Base-by-base conservation (phyloP, 129 eudicot species). In the Pulicaria dysenterica region DNA sequence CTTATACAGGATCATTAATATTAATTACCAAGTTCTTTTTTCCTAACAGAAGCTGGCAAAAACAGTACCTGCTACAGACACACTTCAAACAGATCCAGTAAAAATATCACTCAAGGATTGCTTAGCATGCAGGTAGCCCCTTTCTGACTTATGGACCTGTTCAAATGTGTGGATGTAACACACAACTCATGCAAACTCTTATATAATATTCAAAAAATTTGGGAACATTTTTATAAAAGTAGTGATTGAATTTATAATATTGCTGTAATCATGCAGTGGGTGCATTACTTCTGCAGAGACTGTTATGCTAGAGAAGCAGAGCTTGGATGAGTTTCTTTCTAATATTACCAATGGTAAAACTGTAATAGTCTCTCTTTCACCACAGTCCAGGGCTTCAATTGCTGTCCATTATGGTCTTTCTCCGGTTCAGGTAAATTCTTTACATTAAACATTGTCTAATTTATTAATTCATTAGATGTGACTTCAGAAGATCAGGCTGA, bases 251-350 rank as follows among this genome's bases (percentile, higher is more conserved):
- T 59, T 66, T 17, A 37, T 75, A 37, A 41, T 41, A 79, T 69
- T 59, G 12, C 17, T 73, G 71, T 77, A 76, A 70, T 59, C 56
- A 9, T 83, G 84, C 99, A 95, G 99, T 80, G 99, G 97, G 40
- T 95, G 99, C 80, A 86, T 95, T 40, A 95, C 97, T 45, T 95
- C 97, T 76, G 99, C 97, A 34, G 99, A 95, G 85, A 95, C 97
- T 0, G 91, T 90, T 64, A 90, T 88, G 99, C 96, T 95, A 56
- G 97, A 95, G 83, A 95, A 95, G 81, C 99, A 90, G 73, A 88
- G 97, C 80, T 81, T 85, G 76, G 99, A 90, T 73, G 99, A 95
- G 79, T 95, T 95, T 70, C 88, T 95, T 58, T 84, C 85, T 8
- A 90, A 85, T 70, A 78, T 95, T 56, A 74, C 82, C 15, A 79